These are phyloP conservation scores for Spencermartinsiella europaea DNA, from an alignment of 805 yeast genomes.

Conservation along the genomic window DNA sequence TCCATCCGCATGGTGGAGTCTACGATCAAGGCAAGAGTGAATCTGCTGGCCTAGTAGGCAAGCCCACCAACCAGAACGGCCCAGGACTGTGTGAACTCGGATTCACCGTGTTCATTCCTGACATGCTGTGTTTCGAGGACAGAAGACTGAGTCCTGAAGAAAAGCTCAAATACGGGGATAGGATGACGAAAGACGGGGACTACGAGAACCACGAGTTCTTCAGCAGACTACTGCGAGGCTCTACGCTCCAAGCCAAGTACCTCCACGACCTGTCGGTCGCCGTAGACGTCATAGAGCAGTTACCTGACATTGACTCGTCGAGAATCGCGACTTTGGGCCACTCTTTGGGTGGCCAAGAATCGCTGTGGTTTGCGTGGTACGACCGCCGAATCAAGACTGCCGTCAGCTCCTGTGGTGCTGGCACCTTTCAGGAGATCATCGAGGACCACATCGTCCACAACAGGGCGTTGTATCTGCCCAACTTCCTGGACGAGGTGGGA, in stretches of 20 bases:
- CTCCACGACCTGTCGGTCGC: slow-evolving; percentile 3
- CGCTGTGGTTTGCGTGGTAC: slow-evolving; percentile 1
- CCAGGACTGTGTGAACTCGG: background rate
- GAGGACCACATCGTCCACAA: slow-evolving; percentile 1
- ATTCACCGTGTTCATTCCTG: slow-evolving; percentile 1
- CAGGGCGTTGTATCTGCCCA: slow-evolving; percentile 1
- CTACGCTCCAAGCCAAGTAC: slow-evolving; percentile 1
- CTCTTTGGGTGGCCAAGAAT: slow-evolving; percentile 3
- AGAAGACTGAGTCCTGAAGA: background rate
- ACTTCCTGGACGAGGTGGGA: background rate
- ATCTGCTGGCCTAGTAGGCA: slow-evolving; percentile 1
- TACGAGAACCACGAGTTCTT: slow-evolving; percentile 1
- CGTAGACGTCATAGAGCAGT: background rate
- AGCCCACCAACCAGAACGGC: background rate
- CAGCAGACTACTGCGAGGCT: background rate
- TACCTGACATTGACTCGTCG: background rate
- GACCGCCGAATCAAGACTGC: slow-evolving; percentile 1
- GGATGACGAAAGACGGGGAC: background rate
- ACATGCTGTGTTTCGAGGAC: slow-evolving; percentile 2
- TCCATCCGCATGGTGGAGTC: slow-evolving; percentile 3
- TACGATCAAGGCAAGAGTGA: slow-evolving; percentile 3
- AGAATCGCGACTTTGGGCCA: slow-evolving; percentile 1
- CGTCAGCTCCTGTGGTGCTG: slow-evolving; percentile 2
- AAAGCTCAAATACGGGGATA: background rate
- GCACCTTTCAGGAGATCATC: background rate